Evolutionary conservation across 169 alveolate genomes (phyloP), one percentile per base, ranked within the genome.

Genomic region (Cryptosporidium ubiquitum): DNA sequence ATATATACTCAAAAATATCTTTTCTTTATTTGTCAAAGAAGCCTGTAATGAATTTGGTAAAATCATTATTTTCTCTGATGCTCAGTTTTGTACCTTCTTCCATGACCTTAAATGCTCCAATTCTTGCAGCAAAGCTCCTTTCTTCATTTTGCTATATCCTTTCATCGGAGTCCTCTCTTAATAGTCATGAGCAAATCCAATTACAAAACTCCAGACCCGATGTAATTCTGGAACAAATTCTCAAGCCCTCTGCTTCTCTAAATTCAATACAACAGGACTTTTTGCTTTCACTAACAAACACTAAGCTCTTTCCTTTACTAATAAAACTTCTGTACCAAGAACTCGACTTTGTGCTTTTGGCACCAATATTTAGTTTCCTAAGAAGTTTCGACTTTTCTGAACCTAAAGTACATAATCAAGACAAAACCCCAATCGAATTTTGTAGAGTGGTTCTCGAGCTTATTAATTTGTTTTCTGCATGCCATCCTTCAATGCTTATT

Each of bases 101-200:
- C 2, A 40, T 79, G 49, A 60, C 89, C 10, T 26, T 33, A n/a
- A 61, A 40, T 31, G 40, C 89, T 2, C 52, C 89, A 20, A 44
- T 79, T 12, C 14, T 61, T 29, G 89, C 89, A 42, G 35, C 89
- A n/a, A 58, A 40, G 47, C 42, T 79, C 31, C 75, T 79, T 1
- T 79, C 89, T 40, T 61, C 79, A 20, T 79, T 79, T 18, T 79
- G 89, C 20, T 79, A 79, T 49, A 26, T 40, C 5, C 89, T 79
- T 57, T 73, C 85, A 33, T 16, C 70, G 37, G 89, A 61, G 35
- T 14, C 75, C 5, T 31, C 68, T 14, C 2, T 61, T 4, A 42
- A 37, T 26, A 29, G n/a, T 26, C 9, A 31, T n/a, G 71, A 64
- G 18, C 71, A 31, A 14, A 64, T 6, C 51, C 71, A 31, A 37